Base-by-base conservation (phyloP, 306 rosid species). In the Rosa multiflora region DNA sequence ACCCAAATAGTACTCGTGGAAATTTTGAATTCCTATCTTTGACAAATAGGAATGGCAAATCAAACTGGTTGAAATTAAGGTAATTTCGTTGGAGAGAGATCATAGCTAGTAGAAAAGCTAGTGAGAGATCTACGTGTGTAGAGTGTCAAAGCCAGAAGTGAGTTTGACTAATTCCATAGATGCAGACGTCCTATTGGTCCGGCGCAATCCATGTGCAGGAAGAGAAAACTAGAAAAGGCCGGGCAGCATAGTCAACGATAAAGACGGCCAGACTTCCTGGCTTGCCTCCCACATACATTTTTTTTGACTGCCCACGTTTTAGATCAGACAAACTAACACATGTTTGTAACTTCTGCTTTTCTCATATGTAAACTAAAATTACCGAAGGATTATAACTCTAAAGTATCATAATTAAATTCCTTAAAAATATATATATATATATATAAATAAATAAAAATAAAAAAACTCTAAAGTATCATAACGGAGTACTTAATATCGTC, bases 171-270 rank as follows among this genome's bases (percentile, higher is more conserved):
- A 39, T 76, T 83, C 80, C 37, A 44, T 5, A 55, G 17, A 43
- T 55, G 64, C 67, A 67, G 13, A 40, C 23, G 23, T 29, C 48
- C 82, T 37, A 79, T 67, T 52, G 82, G 64, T 49, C 74, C 82
- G 79, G 85, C 85, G 79, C 29, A 68, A 66, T 77, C 26, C 82
- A 84, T 42, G 87, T 72, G 87, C 49, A 9, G 70, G 20, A 74
- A 17, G 47, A 56, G 70, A 21, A 43, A n/a, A 44, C 6, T 23
- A 61, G 40, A 61, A 26, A 26, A 61, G 67, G 67, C 67, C 39
- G 61, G 49, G 48, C 23, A 44, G 78, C 42, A 23, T 46, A 51
- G 86, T 85, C 88, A 79, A 82, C 74, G 78, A 85, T 75, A 48
- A 26, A 56, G 82, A 84, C 87, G 77, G 70, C 80, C 11, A n/a